Base-by-base conservation (phyloP, 768 basidiomycete species). In the Russula brevipes region DNA sequence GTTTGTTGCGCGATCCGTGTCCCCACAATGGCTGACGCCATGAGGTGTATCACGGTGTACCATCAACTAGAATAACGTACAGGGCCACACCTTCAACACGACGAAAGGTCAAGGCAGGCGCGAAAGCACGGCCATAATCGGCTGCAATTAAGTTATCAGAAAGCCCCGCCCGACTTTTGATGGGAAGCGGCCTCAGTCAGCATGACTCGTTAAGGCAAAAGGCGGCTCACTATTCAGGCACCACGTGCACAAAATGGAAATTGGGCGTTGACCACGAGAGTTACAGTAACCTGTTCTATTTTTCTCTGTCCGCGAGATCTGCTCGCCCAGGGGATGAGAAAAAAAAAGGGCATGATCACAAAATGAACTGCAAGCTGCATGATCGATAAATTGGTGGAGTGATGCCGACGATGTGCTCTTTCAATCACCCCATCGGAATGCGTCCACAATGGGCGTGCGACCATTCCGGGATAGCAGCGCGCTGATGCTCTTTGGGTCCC, bases 381-480 rank as follows among this genome's bases (percentile, higher is more conserved):
- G 24, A 50, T 14, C 33, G 49, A 51, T 8, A 39, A 52, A n/a
- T 38, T 12, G 39, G 49, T 31, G 16, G 30, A 33, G 24, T 6
- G 16, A 11, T 42, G 30, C 17, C 35, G 30, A 50, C 3, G 8
- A 7, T 2, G 16, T 19, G 30, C 49, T 12, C 17, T 36, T 54
- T 30, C 46, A 38, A 17, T 47, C 60, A 49, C 31, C 35, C 60
- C 38, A 17, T 10, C 41, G 24, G n/a, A 33, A 19, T 39, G 52
- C 9, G 39, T n/a, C n/a, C 6, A 11, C 49, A 46, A 52, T 19
- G 10, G 11, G 31, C 24, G n/a, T 19, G 24, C 52, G 57, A 54
- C 57, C 57, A 54, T 54, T 59, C 57, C 59, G 52, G 50, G 62
- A n/a, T 44, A 53, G 31, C 33, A 47, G 62, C 33, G 45, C 62